Percentiles rank a stretch among this genome's conserved stretches.
Conservation (phyloP, 2,329 filamentous ascomycete genomes). For the Aureobasidium mangrovei region DNA sequence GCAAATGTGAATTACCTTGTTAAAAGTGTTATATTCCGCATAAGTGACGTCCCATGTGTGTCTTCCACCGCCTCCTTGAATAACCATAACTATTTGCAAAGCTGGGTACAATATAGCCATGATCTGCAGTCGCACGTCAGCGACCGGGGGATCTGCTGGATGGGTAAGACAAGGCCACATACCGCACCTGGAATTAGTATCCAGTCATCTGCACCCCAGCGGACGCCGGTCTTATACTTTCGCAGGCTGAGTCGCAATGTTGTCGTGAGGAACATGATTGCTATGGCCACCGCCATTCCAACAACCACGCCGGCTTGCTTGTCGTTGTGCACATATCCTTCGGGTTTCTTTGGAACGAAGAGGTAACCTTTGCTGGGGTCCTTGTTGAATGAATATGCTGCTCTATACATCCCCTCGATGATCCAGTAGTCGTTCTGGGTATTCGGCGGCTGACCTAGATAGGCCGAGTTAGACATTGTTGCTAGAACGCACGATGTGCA, state of each 20-base stretch:
- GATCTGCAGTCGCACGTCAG: background rate
- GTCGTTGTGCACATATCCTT: slow-evolving; percentile 4
- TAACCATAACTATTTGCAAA: background rate
- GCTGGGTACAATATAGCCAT: slow-evolving; percentile 1
- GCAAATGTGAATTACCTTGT: background rate
- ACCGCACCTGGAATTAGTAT: background rate
- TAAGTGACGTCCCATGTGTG: slow-evolving; percentile 9
- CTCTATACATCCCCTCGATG: slow-evolving; percentile 9
- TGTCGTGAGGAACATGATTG: background rate
- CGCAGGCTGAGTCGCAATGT: background rate
- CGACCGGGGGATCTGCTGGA: background rate
- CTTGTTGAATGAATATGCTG: slow-evolving; percentile 1
- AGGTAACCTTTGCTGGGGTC: slow-evolving; percentile 6
- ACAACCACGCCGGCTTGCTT: slow-evolving; percentile 6
- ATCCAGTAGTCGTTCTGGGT: slow-evolving; percentile 1
- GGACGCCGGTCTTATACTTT: background rate
- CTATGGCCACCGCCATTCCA: background rate
- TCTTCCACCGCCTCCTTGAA: background rate
- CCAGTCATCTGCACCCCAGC: slow-evolving; percentile 5
- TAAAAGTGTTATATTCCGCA: slow-evolving; percentile 7
- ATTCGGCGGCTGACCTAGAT: background rate
- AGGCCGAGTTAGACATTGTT: background rate
- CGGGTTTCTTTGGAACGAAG: background rate
- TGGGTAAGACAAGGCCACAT: background rate
- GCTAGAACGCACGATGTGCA: background rate